phyloP scores from a whole-genome alignment of 1,284 basidiomycete genomes.

The Fomitopsis betulina region DNA sequence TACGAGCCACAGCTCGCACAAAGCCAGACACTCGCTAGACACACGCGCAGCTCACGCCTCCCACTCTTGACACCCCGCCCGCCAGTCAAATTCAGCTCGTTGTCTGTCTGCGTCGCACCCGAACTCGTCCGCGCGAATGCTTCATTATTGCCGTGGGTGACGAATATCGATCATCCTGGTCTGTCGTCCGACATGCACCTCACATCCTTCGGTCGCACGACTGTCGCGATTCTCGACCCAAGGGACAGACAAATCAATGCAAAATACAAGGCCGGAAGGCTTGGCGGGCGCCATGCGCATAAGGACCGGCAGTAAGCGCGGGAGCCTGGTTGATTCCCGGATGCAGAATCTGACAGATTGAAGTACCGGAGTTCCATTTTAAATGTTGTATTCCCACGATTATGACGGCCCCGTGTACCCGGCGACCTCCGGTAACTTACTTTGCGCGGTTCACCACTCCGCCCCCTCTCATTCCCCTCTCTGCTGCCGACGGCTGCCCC shows the following conservation, averaged over 20 bases:
- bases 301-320: background rate
- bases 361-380: background rate
- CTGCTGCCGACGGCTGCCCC: background rate
- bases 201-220: background rate
- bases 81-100: background rate
- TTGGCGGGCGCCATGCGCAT: background rate
- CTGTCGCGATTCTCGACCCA: background rate
- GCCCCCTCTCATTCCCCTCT: background rate
- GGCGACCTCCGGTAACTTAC: conserved; percentile 1
- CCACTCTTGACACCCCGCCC: background rate
- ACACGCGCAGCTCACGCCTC: background rate
- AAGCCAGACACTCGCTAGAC: background rate
- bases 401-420: background rate
- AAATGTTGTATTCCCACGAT: background rate
- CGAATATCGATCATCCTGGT: background rate
- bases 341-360: background rate
- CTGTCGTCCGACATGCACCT: background rate
- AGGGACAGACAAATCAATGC: background rate
- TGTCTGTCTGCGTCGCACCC: background rate
- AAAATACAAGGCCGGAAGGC: background rate
- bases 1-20: conserved; percentile 1
- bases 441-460: background rate
- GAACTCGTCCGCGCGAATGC: background rate
- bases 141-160: background rate
- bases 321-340: background rate